These are phyloP conservation scores for Coemansia biformis DNA, from an alignment of 192 early-diverging fungal species.

Conservation along the genomic window DNA sequence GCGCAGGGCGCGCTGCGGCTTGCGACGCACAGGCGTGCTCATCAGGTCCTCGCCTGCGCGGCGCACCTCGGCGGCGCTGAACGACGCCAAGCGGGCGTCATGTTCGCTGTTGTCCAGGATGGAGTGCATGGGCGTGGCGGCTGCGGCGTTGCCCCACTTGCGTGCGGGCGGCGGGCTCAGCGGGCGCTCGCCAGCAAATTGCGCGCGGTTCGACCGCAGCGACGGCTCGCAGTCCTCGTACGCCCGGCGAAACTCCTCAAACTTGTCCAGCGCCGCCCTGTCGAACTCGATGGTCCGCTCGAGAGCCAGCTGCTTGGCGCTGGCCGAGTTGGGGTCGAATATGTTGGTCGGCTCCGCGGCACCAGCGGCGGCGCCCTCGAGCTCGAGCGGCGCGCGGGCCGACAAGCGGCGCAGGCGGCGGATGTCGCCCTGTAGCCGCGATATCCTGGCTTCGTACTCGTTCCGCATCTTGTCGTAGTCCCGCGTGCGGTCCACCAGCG, in stretches of 20 bases:
- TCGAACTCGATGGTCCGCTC: conserved; percentile 20
- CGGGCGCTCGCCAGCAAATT: conserved; percentile 44
- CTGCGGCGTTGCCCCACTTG: conserved; percentile 9
- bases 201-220: conserved; percentile 30
- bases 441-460: conserved; percentile 15
- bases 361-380: background rate
- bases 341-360: conserved; percentile 10
- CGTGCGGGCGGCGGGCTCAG: conserved; percentile 40
- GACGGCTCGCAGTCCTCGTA: conserved; percentile 47
- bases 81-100: conserved; percentile 17
- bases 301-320: conserved; percentile 14
- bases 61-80: conserved; percentile 32
- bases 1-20: conserved; percentile 15
- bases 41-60: conserved; percentile 42
- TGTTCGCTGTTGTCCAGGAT: conserved; percentile 14
- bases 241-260: conserved; percentile 40
- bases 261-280: conserved; percentile 31
- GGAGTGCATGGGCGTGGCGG: conserved; percentile 25
- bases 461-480: conserved; percentile 16
- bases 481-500: conserved; percentile 21
- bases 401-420: conserved; percentile 17
- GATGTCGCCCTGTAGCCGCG: conserved; percentile 18
- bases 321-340: conserved; percentile 18
- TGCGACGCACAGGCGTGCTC: conserved; percentile 41
- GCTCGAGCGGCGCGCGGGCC: too few species aligned